Conservation (phyloP, 1,139 yeast species). For the Geotrichum restrictum region DNA sequence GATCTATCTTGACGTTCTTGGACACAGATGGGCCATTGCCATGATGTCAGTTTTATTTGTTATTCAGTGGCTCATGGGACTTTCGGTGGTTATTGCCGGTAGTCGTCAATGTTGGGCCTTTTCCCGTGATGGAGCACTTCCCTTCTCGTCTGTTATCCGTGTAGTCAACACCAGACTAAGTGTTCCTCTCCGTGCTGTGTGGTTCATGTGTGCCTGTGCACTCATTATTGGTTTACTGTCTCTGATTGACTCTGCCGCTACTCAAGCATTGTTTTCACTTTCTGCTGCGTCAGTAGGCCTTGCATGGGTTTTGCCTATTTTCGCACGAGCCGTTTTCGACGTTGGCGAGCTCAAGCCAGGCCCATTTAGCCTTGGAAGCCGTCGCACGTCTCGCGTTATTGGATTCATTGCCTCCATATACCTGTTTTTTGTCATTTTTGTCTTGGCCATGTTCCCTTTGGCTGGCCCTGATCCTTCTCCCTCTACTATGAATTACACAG, state of each 20-base stretch:
- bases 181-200: slow-evolving; percentile 59
- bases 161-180: slow-evolving; percentile 50
- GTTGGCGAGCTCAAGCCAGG: slow-evolving; percentile 58
- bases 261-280: slow-evolving; percentile 56
- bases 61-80: slow-evolving; percentile 55
- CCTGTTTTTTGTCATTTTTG: slow-evolving; percentile 56
- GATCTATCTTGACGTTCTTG: slow-evolving; percentile 59
- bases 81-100: slow-evolving; percentile 70
- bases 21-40: slow-evolving; percentile 59
- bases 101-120: slow-evolving; percentile 83
- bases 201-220: slow-evolving; percentile 49
- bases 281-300: slow-evolving; percentile 59
- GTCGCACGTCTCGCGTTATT: slow-evolving; percentile 40
- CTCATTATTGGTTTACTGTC: slow-evolving; percentile 54
- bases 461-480: slow-evolving; percentile 48
- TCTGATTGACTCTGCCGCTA: slow-evolving; percentile 55
- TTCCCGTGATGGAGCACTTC: slow-evolving; percentile 85
- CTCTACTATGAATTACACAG: slow-evolving; percentile 61
- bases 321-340: slow-evolving; percentile 44
- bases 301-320: slow-evolving; percentile 58
- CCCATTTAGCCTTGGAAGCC: slow-evolving; percentile 55
- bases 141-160: slow-evolving; percentile 52
- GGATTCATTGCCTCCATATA: slow-evolving; percentile 31
- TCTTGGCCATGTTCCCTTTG: slow-evolving; percentile 57
- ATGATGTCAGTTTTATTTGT: slow-evolving; percentile 33